Conservation (phyloP, 2,329 filamentous ascomycete genomes). For the Pseudogymnoascus sp. region DNA sequence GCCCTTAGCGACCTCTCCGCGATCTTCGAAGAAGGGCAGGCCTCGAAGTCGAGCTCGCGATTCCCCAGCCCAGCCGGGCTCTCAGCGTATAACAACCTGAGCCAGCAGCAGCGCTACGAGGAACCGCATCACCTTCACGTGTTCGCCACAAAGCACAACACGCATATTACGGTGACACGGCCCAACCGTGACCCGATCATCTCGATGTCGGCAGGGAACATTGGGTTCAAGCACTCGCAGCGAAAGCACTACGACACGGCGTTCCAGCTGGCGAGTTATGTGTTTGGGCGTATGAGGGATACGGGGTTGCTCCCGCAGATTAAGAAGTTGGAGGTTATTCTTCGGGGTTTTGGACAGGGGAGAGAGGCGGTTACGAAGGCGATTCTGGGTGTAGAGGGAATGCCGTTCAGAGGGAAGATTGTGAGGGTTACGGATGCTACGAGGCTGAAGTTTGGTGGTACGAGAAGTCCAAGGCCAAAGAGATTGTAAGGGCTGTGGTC, state of each 20-base stretch:
- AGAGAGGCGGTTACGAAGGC: conserved; percentile 87
- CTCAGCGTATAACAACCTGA: conserved; percentile 11
- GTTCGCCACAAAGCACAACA: conserved; percentile 86
- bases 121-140: conserved; percentile 82
- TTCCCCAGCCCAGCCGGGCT: conserved; percentile 7
- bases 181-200: conserved; percentile 74
- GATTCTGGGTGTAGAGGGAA: conserved; percentile 77
- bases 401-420: conserved; percentile 64
- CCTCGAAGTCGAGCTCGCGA: not conserved
- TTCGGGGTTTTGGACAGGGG: conserved; percentile 79
- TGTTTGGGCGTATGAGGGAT: conserved; percentile 78
- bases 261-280: conserved; percentile 79
- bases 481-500: conserved; percentile 55
- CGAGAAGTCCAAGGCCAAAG: conserved; percentile 74
- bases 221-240: conserved; percentile 80
- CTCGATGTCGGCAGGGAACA: conserved; percentile 72
- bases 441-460: conserved; percentile 90
- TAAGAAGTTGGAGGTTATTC: conserved; percentile 65
- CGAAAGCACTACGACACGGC: conserved; percentile 82
- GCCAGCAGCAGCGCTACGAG: conserved; percentile 28
- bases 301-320: conserved; percentile 71
- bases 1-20: conserved; percentile 4
- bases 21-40: conserved; percentile 5
- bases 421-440: conserved; percentile 76
- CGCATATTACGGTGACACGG: conserved; percentile 80